Evolutionary conservation across 2,329 filamentous ascomycete genomes (phyloP).

Genomic region (Orbilia blumenaviensis): DNA sequence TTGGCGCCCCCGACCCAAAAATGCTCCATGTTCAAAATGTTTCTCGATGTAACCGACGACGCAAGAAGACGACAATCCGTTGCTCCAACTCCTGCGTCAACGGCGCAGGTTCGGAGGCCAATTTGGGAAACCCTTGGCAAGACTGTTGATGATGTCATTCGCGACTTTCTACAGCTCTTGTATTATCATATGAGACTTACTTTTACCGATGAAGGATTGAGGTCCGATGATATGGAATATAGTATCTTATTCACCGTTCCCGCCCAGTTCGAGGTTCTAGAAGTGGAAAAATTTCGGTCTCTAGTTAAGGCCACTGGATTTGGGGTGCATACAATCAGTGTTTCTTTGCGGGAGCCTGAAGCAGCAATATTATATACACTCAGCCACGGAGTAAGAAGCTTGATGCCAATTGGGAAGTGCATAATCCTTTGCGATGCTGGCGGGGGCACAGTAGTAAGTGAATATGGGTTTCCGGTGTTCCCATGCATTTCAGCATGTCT

Average conservation of each 20-base stretch:
- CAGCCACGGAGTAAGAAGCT: conserved; percentile 30
- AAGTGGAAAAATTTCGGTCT: conserved; percentile 34
- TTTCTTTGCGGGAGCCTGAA: conserved; percentile 38
- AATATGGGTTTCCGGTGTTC: neutral
- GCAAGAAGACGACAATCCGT: conserved; percentile 3
- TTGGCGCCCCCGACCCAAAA: neutral
- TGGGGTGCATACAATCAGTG: conserved; percentile 17
- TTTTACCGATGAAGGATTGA: conserved; percentile 32
- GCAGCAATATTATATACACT: conserved; percentile 41
- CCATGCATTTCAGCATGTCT: neutral
- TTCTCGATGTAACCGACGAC: conserved; percentile 18
- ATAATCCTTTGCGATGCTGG: conserved; percentile 48
- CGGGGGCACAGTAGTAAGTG: conserved; percentile 43
- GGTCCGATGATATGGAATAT: conserved; percentile 38
- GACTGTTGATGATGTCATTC: conserved; percentile 29
- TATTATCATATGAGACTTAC: conserved; percentile 28
- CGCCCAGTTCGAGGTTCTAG: conserved; percentile 36
- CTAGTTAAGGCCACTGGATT: conserved; percentile 30
- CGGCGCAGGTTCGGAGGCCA: conserved; percentile 1
- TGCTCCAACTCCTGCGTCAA: neutral
- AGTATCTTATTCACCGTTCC: conserved; percentile 42
- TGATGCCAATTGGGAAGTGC: conserved; percentile 37
- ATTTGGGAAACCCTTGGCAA: conserved; percentile 39
- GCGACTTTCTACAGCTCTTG: conserved; percentile 30
- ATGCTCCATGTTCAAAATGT: conserved; percentile 49